Evolutionary conservation across 2,329 filamentous ascomycete genomes (phyloP).

Genomic region (Aphanocladium album): DNA sequence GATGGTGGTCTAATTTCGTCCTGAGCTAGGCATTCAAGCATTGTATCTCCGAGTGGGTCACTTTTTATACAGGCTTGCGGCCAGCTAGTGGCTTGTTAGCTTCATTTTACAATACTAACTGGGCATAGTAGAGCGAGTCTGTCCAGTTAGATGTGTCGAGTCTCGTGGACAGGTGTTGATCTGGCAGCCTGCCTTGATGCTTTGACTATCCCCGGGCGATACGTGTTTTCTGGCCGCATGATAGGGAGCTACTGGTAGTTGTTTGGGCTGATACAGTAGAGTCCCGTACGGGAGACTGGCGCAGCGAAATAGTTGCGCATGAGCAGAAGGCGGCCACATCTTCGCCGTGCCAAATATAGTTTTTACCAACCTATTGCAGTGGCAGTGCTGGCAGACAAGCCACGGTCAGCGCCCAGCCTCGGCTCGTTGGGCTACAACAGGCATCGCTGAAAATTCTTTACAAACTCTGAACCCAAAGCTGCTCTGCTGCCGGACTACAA

Average conservation of each 20-base stretch:
- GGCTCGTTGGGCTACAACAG: not conserved
- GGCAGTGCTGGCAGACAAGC: not conserved
- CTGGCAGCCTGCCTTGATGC: not conserved
- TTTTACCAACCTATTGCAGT: not conserved
- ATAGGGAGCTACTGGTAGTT: too few relatives aligned
- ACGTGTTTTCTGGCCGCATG: not conserved
- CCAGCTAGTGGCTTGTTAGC: not conserved
- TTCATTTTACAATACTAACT: not conserved
- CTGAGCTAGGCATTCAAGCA: not conserved
- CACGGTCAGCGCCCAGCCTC: not conserved
- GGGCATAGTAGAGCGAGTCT: not conserved
- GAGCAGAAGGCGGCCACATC: not conserved
- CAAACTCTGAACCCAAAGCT: not conserved
- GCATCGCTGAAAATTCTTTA: not conserved
- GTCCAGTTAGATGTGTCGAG: not conserved
- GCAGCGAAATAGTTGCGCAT: not conserved
- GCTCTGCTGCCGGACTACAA: not conserved
- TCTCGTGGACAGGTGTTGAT: not conserved
- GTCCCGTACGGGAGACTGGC: too few relatives aligned
- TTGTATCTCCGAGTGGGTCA: constrained; percentile 1
- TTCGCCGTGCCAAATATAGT: not conserved
- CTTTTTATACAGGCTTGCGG: not conserved
- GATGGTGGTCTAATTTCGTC: constrained; percentile 2
- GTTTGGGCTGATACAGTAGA: too few relatives aligned
- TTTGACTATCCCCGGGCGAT: not conserved